phyloP scores from a whole-genome alignment of 2,329 filamentous ascomycete genomes.

The Cercospora sp. region DNA sequence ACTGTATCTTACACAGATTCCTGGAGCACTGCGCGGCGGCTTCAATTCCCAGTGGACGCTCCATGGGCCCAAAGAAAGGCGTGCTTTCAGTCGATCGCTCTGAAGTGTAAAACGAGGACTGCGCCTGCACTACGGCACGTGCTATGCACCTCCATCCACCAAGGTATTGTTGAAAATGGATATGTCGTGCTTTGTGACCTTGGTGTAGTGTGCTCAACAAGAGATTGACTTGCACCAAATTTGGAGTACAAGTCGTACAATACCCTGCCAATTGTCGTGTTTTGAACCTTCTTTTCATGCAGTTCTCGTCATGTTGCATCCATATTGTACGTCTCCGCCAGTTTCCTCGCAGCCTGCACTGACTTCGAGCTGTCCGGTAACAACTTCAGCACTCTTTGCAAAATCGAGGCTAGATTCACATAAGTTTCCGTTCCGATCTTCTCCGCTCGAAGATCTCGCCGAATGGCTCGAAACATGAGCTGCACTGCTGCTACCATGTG shows the following conservation, averaged over 20 bases:
- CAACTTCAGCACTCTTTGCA: constrained; percentile 6
- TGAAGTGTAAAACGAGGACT: not conserved
- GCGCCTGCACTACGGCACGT: not conserved
- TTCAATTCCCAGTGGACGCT: too few species aligned
- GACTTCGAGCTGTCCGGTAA: constrained; percentile 18
- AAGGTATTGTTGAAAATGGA: not conserved
- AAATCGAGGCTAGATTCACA: constrained; percentile 2
- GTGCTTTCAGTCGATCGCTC: not conserved
- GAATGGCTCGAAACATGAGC: constrained; percentile 20
- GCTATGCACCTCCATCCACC: not conserved
- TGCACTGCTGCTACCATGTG: constrained; percentile 16
- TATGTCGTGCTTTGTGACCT: not conserved
- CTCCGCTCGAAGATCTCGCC: constrained; percentile 12
- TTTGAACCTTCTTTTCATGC: too few species aligned
- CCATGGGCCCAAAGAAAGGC: too few species aligned
- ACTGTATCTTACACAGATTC: not conserved
- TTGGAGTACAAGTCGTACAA: not conserved
- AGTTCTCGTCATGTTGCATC: constrained; percentile 10
- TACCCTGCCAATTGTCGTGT: too few species aligned
- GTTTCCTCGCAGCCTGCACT: constrained; percentile 14
- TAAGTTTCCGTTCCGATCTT: constrained; percentile 9
- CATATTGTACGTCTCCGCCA: not conserved
- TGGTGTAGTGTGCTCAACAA: not conserved
- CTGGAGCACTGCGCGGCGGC: not conserved
- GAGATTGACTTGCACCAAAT: not conserved